phyloP scores from a whole-genome alignment of 2,329 filamentous ascomycete species.

The Daldinia sp. region DNA sequence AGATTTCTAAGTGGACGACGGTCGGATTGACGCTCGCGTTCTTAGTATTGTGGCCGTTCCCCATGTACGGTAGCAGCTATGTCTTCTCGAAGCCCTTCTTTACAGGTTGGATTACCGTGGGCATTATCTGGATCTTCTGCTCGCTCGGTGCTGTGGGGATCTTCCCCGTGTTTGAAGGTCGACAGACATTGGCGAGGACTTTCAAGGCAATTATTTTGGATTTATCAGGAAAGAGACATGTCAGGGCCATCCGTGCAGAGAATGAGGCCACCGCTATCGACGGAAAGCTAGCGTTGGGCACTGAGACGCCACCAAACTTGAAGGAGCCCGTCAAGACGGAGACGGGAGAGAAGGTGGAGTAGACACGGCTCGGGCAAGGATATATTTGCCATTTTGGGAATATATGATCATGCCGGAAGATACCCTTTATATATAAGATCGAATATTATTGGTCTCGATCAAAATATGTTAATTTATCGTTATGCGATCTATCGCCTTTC shows the following conservation, averaged over 20 bases:
- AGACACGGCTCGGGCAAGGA: not conserved
- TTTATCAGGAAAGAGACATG: slow-evolving; percentile 56
- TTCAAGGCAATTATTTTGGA: slow-evolving; percentile 69
- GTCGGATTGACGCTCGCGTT: slow-evolving; percentile 73
- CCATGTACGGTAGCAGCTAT: slow-evolving; percentile 84
- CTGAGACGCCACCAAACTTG: slow-evolving; percentile 20
- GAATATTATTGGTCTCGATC: not conserved
- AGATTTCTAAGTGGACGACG: slow-evolving; percentile 59
- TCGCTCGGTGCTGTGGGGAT: slow-evolving; percentile 77
- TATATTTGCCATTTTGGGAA: not conserved
- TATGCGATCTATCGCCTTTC: not conserved
- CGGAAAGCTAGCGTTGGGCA: slow-evolving; percentile 29
- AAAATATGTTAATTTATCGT: not conserved
- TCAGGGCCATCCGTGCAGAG: slow-evolving; percentile 43
- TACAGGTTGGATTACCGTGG: slow-evolving; percentile 79
- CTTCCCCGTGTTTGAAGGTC: slow-evolving; percentile 82
- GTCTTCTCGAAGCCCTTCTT: slow-evolving; percentile 85
- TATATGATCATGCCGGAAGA: slow-evolving; percentile 12
- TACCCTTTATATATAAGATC: slow-evolving; percentile 17
- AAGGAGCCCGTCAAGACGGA: slow-evolving; percentile 25
- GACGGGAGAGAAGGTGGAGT: slow-evolving; percentile 18
- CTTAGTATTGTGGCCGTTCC: slow-evolving; percentile 89
- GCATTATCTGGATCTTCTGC: slow-evolving; percentile 82
- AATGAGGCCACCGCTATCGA: slow-evolving; percentile 30
- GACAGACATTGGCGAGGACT: slow-evolving; percentile 70